Evolutionary conservation across 768 basidiomycete species (phyloP).

Genomic region (Candolleomyces aberdarensis): DNA sequence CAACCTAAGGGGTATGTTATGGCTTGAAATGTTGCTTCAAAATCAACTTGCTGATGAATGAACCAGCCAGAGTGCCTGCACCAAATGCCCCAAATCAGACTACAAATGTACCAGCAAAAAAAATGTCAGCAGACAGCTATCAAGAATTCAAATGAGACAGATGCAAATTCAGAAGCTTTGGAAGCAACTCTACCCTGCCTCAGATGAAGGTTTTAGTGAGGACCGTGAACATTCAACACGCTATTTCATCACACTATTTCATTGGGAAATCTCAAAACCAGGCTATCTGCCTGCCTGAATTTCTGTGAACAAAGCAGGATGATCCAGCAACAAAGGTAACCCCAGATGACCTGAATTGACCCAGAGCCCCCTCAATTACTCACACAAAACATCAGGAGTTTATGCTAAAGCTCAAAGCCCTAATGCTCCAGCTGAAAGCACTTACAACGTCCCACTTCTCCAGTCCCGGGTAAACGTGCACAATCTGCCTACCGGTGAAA

Average conservation of each 20-base stretch:
- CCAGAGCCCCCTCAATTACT: background rate
- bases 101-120: background rate
- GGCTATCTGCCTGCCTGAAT: background rate
- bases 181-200: background rate
- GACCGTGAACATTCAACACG: background rate
- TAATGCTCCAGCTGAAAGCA: too few species aligned
- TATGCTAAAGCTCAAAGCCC: slow-evolving; percentile 27
- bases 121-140: background rate
- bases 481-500: background rate
- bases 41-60: background rate
- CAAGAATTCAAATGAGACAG: background rate
- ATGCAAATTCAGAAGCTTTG: background rate
- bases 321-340: background rate
- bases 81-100: background rate
- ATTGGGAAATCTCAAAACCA: background rate
- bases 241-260: too few species aligned
- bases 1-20: slow-evolving; percentile 18
- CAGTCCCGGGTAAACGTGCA: background rate
- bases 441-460: background rate
- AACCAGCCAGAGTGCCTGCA: background rate
- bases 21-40: background rate
- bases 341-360: background rate
- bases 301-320: background rate
- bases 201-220: background rate
- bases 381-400: slow-evolving; percentile 15